A percentile compares a stretch with the other conserved stretches of the same genome.
Conservation (phyloP, 2,329 filamentous ascomycete genomes). For the Aspergillus sergii region DNA sequence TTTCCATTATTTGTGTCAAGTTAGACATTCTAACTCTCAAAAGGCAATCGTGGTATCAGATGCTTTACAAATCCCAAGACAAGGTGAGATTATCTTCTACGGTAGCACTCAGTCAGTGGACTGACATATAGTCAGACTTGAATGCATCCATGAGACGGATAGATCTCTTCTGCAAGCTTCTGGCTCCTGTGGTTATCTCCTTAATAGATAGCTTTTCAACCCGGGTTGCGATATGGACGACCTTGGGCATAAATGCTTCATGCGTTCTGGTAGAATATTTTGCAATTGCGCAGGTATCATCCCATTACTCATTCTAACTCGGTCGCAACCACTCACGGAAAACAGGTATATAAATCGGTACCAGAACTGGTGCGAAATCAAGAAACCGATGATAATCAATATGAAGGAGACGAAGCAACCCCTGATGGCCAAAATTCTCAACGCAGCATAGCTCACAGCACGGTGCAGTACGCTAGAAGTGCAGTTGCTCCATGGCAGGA, state of each 20-base stretch:
- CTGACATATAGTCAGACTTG: slow-evolving; percentile 34
- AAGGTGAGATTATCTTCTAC: slow-evolving; percentile 37
- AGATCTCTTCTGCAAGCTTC: slow-evolving; percentile 60
- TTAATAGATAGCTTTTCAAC: slow-evolving; percentile 49
- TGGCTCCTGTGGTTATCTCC: slow-evolving; percentile 56
- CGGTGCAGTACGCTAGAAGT: slow-evolving; percentile 9
- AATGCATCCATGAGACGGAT: slow-evolving; percentile 61
- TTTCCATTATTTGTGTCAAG: not conserved
- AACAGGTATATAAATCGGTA: slow-evolving; percentile 23
- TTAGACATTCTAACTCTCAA: not conserved
- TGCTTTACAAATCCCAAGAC: slow-evolving; percentile 40
- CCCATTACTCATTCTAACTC: not conserved
- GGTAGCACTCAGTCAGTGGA: slow-evolving; percentile 7
- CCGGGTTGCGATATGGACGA: slow-evolving; percentile 49
- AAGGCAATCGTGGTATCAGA: slow-evolving; percentile 37
- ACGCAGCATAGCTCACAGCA: slow-evolving; percentile 5
- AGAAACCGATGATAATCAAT: not conserved
- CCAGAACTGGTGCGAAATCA: slow-evolving; percentile 20
- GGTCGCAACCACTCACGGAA: not conserved
- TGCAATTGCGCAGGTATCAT: slow-evolving; percentile 39
- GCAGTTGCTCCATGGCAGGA: slow-evolving; percentile 26
- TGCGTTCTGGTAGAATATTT: slow-evolving; percentile 45
- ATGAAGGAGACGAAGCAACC: not conserved
- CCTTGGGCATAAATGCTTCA: slow-evolving; percentile 48
- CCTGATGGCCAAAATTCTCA: slow-evolving; percentile 36